A percentile compares a stretch with the other conserved stretches of the same genome.
These are phyloP conservation scores for Bacidia rubella DNA, from an alignment of 495 filamentous ascomycete species.

Conservation along the genomic window DNA sequence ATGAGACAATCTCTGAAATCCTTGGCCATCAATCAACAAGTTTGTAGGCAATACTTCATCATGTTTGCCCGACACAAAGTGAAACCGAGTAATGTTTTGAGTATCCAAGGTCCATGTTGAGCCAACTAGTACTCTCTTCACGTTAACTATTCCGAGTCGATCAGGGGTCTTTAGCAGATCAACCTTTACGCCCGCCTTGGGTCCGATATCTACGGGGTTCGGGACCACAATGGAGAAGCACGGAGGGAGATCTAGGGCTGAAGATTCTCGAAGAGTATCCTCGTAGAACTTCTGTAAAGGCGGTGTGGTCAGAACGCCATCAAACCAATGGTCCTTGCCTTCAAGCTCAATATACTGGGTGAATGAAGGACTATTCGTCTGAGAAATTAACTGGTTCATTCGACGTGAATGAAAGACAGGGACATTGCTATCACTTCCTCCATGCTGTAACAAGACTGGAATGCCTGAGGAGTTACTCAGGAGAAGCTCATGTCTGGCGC, in stretches of 20 bases:
- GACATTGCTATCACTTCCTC: conserved; percentile 43
- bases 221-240: conserved; percentile 35
- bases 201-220: conserved; percentile 35
- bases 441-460: conserved; percentile 44
- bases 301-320: conserved; percentile 32
- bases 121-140: conserved; percentile 12
- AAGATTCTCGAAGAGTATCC: conserved; percentile 5
- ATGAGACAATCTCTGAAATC: neutral
- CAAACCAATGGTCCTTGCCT: conserved; percentile 40
- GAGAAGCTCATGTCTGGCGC: conserved; percentile 42
- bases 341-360: conserved; percentile 35
- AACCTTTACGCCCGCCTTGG: conserved; percentile 36
- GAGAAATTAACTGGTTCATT: conserved; percentile 33
- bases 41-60: neutral
- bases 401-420: conserved; percentile 43
- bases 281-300: conserved; percentile 32
- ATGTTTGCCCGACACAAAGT: conserved; percentile 15
- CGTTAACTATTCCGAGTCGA: conserved; percentile 28
- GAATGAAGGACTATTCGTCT: conserved; percentile 26
- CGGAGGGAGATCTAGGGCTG: conserved; percentile 15
- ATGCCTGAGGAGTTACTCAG: conserved; percentile 38
- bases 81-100: conserved; percentile 29
- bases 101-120: conserved; percentile 25
- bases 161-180: conserved; percentile 34
- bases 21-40: conserved; percentile 9